Base-by-base conservation (phyloP, 169 alveolate genomes). In the Plasmodium gonderi region DNA sequence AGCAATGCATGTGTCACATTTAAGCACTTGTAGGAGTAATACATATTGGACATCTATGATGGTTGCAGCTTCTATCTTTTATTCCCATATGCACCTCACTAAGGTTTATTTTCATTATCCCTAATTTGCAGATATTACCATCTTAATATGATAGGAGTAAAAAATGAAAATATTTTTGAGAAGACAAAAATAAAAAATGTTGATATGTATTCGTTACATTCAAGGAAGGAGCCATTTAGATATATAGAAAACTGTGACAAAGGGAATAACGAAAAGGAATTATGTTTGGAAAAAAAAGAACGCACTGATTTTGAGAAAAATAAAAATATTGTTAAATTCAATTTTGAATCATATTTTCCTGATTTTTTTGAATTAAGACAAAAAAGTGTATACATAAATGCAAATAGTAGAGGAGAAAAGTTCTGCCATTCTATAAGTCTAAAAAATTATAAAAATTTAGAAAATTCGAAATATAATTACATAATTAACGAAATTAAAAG, bases 101-200 rank as follows among this genome's bases (percentile, higher is more conserved):
- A 9, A 31, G 11, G 5, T 68, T 68, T 68, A 5, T 69, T 29
- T 69, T 33, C 7, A 6, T 20, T 5, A 3, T 33, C 9, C 26
- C 12, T 29, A 0, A 14, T 14, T 33, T 47, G n/a, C 51, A 81
- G 91, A 17, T 81, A 68, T n/a, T 68, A 68, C 51, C 42, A 74
- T 45, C 76, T 45, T 11, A 44, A 44, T 42, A 29, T 80, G 14
- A 20, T 8, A 38, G 49, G 17, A 17, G 42, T 8, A 44, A 17
- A 44, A 68, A 54, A 81, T 68, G 60, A 40, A 20, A 38, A 33
- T 23, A 12, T 23, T 31, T 44, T 45, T 12, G 23, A 42, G 40
- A 69, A 45, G 40, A 12, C 9, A 68, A 81, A 81, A 68, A 81
- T 81, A 81, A 81, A 81, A 45, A 81, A 69, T 74, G 75, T 81